Conservation (phyloP, 2,329 filamentous ascomycete genomes). For the Cladobotryum mycophilum region DNA sequence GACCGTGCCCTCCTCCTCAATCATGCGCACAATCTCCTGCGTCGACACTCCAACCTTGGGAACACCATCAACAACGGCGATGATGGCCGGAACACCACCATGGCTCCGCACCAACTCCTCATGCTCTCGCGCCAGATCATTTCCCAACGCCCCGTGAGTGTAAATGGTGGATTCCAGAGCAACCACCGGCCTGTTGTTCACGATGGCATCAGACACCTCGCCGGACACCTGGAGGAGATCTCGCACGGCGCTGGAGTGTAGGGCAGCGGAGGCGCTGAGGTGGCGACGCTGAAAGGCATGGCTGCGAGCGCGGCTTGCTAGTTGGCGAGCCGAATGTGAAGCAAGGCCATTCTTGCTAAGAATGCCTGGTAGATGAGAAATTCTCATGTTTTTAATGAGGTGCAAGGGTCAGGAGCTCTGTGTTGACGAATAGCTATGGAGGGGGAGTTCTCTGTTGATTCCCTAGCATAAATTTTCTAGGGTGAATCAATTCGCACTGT, state of each 20-base stretch:
- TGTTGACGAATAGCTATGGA: neutral
- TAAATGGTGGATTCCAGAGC: slow-evolving; percentile 96
- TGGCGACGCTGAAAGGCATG: slow-evolving; percentile 3
- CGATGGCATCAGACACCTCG: slow-evolving; percentile 73
- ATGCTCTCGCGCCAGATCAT: slow-evolving; percentile 66
- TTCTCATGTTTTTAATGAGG: slow-evolving; percentile 5
- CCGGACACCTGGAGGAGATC: slow-evolving; percentile 65
- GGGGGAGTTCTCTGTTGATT: neutral
- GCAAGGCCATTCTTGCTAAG: neutral
- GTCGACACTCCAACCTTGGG: slow-evolving; percentile 71
- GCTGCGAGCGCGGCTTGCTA: neutral
- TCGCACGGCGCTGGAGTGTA: slow-evolving; percentile 22
- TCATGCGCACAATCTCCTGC: slow-evolving; percentile 68
- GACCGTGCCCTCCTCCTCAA: slow-evolving; percentile 58
- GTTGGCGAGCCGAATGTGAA: neutral
- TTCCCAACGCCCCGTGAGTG: slow-evolving; percentile 84
- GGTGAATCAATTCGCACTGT: too few species aligned
- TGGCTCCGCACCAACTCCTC: slow-evolving; percentile 74
- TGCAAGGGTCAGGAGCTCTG: neutral
- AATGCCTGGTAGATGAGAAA: slow-evolving; percentile 6
- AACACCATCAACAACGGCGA: slow-evolving; percentile 78
- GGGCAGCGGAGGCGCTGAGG: slow-evolving; percentile 5
- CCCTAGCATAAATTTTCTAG: neutral
- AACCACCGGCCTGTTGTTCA: slow-evolving; percentile 72
- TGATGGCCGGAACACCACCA: slow-evolving; percentile 83